Evolutionary conservation across 2,329 filamentous ascomycete genomes (phyloP), one percentile per base, ranked within the genome.

Genomic region (Aaosphaeria arxii): DNA sequence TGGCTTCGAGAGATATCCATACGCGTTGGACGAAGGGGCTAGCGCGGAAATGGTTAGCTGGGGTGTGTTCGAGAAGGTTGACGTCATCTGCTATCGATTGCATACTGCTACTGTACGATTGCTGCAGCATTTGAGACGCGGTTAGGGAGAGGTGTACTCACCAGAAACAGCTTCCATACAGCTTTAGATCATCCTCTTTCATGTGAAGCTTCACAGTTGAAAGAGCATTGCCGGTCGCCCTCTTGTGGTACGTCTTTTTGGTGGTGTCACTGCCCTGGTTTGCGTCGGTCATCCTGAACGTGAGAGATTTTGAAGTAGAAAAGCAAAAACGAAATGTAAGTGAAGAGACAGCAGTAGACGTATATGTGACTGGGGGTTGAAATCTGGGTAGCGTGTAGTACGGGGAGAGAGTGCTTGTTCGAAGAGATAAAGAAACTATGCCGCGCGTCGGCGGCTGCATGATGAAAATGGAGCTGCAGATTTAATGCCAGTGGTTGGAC

Each of bases 121-220:
- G 13, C 33, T 13, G 9, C 33, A 40, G 24, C 39, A 28, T 40
- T 40, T 38, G n/a, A 45, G 17, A 24, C 11, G 11, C 5, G 4
- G 33, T 40, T 29, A 30, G 11, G 44, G 39, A 48, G 33, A 40
- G 6, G 29, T 29, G 17, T 9, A 70, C 76, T 59, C 74, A 89
- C 88, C 90, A 95, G 68, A 91, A 94, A 66, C 88, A 91, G 58
- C 86, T 87, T 30, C 88, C 88, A 64, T 87, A 95, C 2, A 95
- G 75, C 69, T 90, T 91, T 43, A 95, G 70, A 6, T 86, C 81
- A 52, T 81, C 75, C 5, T 90, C 86, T 51, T 82, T 82, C n/a
- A 80, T 76, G 60, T 89, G 90, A 45, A 80, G 84, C 62, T 83
- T 82, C 6, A 81, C 85, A 2, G 89, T 95, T 41, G 77, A 71